Percentiles rank a stretch among this genome's conserved stretches.
These are phyloP conservation scores for Apophysomyces trapeziformis DNA, from an alignment of 371 early-diverging fungal genomes.

Conservation along the genomic window DNA sequence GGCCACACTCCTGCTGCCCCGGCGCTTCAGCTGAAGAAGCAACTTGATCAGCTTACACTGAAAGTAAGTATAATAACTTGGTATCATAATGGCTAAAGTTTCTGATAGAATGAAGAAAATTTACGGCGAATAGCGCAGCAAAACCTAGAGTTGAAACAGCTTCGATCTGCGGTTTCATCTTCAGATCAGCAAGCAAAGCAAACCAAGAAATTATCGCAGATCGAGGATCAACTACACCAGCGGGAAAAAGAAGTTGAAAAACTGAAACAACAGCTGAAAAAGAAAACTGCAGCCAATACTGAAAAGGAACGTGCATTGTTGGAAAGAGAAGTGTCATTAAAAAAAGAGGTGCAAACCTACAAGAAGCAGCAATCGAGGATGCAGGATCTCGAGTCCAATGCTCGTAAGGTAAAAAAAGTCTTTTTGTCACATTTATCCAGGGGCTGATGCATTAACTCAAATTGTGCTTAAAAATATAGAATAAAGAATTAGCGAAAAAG, in stretches of 20 bases:
- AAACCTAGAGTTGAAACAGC: slow-evolving; percentile 56
- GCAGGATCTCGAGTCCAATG: slow-evolving; percentile 38
- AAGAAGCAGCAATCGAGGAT: slow-evolving; percentile 19
- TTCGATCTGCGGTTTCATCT: slow-evolving; percentile 11
- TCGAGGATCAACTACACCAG: slow-evolving; percentile 29
- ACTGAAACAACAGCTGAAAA: slow-evolving; percentile 31
- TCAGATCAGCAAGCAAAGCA: slow-evolving; percentile 14
- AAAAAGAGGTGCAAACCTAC: slow-evolving; percentile 22
- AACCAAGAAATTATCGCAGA: slow-evolving; percentile 16
- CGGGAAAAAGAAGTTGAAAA: slow-evolving; percentile 48
- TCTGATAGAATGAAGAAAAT: slow-evolving; percentile 43
- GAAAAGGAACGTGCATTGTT: slow-evolving; percentile 28
- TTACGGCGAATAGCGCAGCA: slow-evolving; percentile 49
- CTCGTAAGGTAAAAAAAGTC: slow-evolving; percentile 13
- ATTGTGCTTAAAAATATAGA: slow-evolving; percentile 24
- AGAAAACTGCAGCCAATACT: slow-evolving; percentile 21
- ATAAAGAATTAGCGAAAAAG: slow-evolving; percentile 39
- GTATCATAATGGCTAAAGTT: neutral
- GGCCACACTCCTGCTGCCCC: neutral
- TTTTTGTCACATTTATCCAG: neutral
- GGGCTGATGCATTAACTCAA: slow-evolving; percentile 4
- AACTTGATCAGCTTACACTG: slow-evolving; percentile 3
- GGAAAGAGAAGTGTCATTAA: neutral
- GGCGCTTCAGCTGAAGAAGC: neutral
- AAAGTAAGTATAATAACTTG: neutral